Conservation (phyloP, 192 early-diverging fungal species). For the Kickxella alabastrina region DNA sequence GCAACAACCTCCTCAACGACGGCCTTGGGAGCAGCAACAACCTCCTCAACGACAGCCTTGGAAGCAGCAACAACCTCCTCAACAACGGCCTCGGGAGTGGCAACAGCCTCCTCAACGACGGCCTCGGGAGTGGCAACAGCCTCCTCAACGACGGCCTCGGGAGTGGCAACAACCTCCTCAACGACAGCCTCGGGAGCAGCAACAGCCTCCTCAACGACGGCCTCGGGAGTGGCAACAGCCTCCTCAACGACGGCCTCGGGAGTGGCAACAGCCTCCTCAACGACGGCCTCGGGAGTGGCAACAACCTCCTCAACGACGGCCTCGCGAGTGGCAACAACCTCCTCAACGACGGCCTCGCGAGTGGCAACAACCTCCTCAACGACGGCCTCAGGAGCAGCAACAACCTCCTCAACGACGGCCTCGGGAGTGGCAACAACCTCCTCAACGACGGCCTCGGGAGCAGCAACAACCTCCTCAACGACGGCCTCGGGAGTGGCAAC, state of each 20-base stretch:
- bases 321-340: background rate
- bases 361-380: too few species aligned
- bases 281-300: background rate
- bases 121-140: background rate
- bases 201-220: background rate
- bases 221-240: background rate
- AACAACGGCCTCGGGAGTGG: background rate
- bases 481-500: background rate
- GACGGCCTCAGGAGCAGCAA: background rate
- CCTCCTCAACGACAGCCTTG: background rate
- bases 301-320: background rate
- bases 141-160: background rate
- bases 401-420: background rate
- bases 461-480: constrained; percentile 3
- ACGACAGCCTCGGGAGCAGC: background rate
- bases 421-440: background rate
- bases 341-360: background rate
- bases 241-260: background rate
- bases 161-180: background rate
- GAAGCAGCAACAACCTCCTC: background rate
- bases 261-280: background rate
- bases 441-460: background rate
- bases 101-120: constrained; percentile 5
- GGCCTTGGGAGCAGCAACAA: background rate
- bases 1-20: background rate